Evolutionary conservation across 2,329 filamentous ascomycete species (phyloP), one percentile per base, ranked within the genome.

Genomic region (Sporothrix variecibatus): DNA sequence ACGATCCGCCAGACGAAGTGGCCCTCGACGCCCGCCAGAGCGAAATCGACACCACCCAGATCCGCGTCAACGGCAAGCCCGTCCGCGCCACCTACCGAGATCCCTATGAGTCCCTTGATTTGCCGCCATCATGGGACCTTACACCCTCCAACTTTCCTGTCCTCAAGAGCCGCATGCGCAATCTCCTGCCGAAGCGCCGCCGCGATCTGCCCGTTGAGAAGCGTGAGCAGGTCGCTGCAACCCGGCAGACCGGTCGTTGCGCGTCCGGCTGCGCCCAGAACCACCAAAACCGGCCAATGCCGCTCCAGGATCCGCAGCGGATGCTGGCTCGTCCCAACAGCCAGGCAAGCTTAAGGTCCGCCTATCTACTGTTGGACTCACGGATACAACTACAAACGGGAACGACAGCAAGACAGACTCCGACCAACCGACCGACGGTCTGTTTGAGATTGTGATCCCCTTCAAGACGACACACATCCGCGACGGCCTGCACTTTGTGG

Each of bases 401-500:
- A 71, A 71, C 49, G 72, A 65, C 67, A 46, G 15, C 38, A 34
- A 60, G 20, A 17, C 23, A 7, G 64, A 46, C 23, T 23, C 38
- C 0, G 73, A 74, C 40, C 64, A 73, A 38, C 72, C 74, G 26
- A 72, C 76, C 20, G 68, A 78, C 49, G 77, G 77, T 49, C 78
- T 79, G 75, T 81, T 78, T 78, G 80, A 79, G 76, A 84, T 90
- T 53, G 85, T 85, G 65, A 92, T 98, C 73, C 93, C 96, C 46
- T 99, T 97, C 80, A 85, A 87, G 28, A 89, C 94, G 46, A 90
- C 89, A 70, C 89, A 90, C 78, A 91, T 95, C 70, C 88, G 94
- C 64, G 96, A 99, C 81, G 95, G 94, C 28, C 82, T 98, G 74
- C 95, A 98, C 75, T 99, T 98, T 82, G 93, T 97, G 20, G 95